Evolutionary conservation across 768 basidiomycete species (phyloP).

Genomic region (Mycena amicta): DNA sequence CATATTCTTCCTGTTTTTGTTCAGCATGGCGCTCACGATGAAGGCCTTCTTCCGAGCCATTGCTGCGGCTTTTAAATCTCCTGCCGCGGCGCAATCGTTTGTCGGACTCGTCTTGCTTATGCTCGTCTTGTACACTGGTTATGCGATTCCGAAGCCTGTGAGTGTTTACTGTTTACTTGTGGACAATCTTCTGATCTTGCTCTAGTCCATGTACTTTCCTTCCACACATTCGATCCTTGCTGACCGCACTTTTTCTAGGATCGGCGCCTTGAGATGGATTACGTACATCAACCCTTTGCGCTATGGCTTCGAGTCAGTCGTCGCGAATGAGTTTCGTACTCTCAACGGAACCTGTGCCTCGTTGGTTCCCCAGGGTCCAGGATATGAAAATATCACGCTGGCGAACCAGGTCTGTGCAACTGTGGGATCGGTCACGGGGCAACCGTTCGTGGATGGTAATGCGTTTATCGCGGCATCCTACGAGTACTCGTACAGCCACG

Average conservation of each 20-base stretch:
- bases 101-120: slow-evolving; percentile 42
- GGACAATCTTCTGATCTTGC: not conserved
- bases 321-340: slow-evolving; percentile 82
- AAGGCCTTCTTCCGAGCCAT: slow-evolving; percentile 64
- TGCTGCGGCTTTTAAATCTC: slow-evolving; percentile 48
- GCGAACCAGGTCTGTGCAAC: slow-evolving; percentile 78
- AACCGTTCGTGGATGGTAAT: slow-evolving; percentile 61
- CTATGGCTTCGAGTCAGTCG: slow-evolving; percentile 74
- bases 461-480: slow-evolving; percentile 50
- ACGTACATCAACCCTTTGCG: slow-evolving; percentile 59
- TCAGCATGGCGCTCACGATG: slow-evolving; percentile 57
- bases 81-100: slow-evolving; percentile 52
- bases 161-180: not conserved
- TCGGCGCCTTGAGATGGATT: slow-evolving; percentile 57
- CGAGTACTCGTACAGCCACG: slow-evolving; percentile 45
- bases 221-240: not conserved
- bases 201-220: slow-evolving; percentile 18
- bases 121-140: slow-evolving; percentile 57
- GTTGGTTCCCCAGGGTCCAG: slow-evolving; percentile 63
- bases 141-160: slow-evolving; percentile 48
- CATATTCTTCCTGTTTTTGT: slow-evolving; percentile 50
- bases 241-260: slow-evolving; percentile 36
- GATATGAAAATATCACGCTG: slow-evolving; percentile 57
- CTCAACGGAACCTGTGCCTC: slow-evolving; percentile 61
- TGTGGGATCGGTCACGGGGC: slow-evolving; percentile 64